These are phyloP conservation scores for Alternaria brassicicola DNA, from an alignment of 2,329 filamentous ascomycete species.

Conservation along the genomic window DNA sequence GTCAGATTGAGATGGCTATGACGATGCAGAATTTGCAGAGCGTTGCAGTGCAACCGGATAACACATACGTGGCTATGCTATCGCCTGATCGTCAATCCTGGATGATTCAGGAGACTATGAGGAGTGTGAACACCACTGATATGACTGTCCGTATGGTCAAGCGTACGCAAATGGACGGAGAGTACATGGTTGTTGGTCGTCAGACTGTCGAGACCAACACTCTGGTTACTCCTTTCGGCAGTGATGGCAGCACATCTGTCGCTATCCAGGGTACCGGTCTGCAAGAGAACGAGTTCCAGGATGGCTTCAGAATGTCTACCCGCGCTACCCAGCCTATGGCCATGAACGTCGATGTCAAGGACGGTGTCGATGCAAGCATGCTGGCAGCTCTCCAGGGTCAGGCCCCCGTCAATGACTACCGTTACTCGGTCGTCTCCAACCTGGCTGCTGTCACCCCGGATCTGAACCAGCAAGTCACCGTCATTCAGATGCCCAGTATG, in stretches of 20 bases:
- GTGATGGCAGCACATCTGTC: conserved; percentile 32
- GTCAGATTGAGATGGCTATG: conserved; percentile 46
- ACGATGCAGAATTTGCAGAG: conserved; percentile 36
- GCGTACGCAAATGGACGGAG: conserved; percentile 44
- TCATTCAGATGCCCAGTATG: conserved; percentile 47
- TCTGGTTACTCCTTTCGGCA: conserved; percentile 42
- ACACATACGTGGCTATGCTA: conserved; percentile 47
- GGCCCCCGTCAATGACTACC: conserved; percentile 43
- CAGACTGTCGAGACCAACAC: conserved; percentile 46
- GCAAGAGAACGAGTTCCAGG: conserved; percentile 48
- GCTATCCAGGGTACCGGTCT: conserved; percentile 45
- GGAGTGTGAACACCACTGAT: conserved; percentile 46
- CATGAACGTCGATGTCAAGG: conserved; percentile 46
- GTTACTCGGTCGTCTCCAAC: conserved; percentile 44
- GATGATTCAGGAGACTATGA: conserved; percentile 48
- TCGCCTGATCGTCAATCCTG: conserved; percentile 47
- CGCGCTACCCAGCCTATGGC: conserved; percentile 45
- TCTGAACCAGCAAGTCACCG: conserved; percentile 46
- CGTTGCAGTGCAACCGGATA: conserved; percentile 41
- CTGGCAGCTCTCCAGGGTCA: conserved; percentile 41
- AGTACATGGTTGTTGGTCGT: conserved; percentile 48
- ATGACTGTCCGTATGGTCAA: conserved; percentile 48
- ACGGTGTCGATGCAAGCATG: conserved; percentile 44
- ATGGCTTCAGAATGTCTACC: conserved; percentile 48
- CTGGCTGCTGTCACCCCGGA: conserved; percentile 42